These are phyloP conservation scores for Peronosclerospora sorghi DNA, from an alignment of 352 stramenopile genomes.

Conservation along the genomic window DNA sequence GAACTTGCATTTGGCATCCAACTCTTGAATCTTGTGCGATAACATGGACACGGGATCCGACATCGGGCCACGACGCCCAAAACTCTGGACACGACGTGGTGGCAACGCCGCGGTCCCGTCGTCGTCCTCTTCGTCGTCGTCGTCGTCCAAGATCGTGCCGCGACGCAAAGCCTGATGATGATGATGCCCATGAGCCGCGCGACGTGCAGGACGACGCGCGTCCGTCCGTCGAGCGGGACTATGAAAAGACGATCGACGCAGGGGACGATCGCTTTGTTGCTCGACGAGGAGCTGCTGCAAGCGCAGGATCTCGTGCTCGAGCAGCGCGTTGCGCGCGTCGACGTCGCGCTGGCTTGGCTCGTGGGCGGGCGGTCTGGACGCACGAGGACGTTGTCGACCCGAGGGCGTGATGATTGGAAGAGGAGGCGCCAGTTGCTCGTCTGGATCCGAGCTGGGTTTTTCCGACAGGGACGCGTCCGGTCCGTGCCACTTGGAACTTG, in stretches of 20 bases:
- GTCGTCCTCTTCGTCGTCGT: conserved; percentile 26
- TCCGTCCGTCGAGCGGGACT: no score
- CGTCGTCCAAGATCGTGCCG: conserved; percentile 27
- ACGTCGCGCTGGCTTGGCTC: conserved; percentile 19
- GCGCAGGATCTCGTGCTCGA: conserved; percentile 64
- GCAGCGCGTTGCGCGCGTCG: conserved; percentile 26
- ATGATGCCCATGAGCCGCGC: no score
- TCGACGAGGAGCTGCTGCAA: conserved; percentile 66
- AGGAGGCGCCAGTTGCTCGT: no score
- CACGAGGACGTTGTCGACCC: no score
- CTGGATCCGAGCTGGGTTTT: no score
- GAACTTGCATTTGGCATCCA: conserved; percentile 74
- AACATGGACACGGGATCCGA: conserved; percentile 49
- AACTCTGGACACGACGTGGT: conserved; percentile 45
- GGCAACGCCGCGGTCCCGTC: conserved; percentile 36
- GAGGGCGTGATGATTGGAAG: no score
- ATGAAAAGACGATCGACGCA: no score
- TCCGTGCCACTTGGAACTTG: conserved; percentile 11
- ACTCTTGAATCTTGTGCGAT: conserved; percentile 57
- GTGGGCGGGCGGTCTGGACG: no score
- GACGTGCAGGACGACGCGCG: no score
- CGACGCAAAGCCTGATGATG: no score
- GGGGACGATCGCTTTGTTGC: conserved; percentile 29
- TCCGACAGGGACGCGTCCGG: conserved; percentile 16
- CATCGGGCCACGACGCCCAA: conserved; percentile 33